These are phyloP conservation scores for Coleophoma cylindrospora DNA, from an alignment of 2,329 filamentous ascomycete species.

Conservation along the genomic window DNA sequence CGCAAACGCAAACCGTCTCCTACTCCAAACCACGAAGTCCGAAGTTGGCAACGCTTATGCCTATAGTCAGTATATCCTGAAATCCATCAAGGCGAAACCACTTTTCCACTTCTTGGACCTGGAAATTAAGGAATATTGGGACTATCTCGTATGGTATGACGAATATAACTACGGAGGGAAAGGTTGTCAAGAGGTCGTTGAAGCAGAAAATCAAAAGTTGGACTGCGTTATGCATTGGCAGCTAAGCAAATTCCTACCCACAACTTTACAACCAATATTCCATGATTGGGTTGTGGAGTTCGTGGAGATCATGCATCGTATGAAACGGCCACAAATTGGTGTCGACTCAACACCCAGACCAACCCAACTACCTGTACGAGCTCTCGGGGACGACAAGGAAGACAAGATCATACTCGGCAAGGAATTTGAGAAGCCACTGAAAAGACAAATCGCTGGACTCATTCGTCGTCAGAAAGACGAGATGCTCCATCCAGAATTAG, in stretches of 20 bases:
- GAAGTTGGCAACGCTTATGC: conserved; percentile 96
- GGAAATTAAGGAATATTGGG: conserved; percentile 98
- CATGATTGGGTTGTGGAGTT: conserved; percentile 93
- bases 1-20: conserved; percentile 80
- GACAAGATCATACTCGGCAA: conserved; percentile 67
- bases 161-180: conserved; percentile 98
- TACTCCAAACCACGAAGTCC: conserved; percentile 92
- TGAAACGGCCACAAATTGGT: conserved; percentile 64
- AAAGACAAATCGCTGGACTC: conserved; percentile 80
- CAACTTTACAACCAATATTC: conserved; percentile 76
- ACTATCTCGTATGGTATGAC: conserved; percentile 98
- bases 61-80: conserved; percentile 96
- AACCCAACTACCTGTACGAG: conserved; percentile 52
- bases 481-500: conserved; percentile 82
- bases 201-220: conserved; percentile 70
- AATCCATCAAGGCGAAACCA: conserved; percentile 92
- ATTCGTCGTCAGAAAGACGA: conserved; percentile 83
- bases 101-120: conserved; percentile 97
- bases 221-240: conserved; percentile 99
- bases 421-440: conserved; percentile 80
- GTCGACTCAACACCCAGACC: conserved; percentile 47
- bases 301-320: conserved; percentile 84
- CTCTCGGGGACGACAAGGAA: conserved; percentile 54
- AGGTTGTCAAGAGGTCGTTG: conserved; percentile 76
- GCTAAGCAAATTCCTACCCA: conserved; percentile 81